Evolutionary conservation across 2,329 filamentous ascomycete genomes (phyloP).

Genomic region (Fonsecaea monophora): DNA sequence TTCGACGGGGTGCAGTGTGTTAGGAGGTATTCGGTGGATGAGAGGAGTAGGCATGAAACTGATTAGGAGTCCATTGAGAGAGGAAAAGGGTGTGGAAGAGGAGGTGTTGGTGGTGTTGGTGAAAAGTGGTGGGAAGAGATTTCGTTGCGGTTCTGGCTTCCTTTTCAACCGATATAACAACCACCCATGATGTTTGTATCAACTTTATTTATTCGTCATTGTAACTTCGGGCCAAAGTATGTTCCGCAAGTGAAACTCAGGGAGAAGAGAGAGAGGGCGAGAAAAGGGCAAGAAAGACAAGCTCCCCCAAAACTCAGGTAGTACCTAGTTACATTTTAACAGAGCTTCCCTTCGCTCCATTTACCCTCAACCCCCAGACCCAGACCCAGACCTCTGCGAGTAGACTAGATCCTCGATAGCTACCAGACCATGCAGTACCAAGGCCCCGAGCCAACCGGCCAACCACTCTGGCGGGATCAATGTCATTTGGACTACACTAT

Average conservation of each 20-base stretch:
- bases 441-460: slow-evolving; percentile 17
- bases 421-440: neutral
- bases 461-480: slow-evolving; percentile 14
- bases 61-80: slow-evolving; percentile 8
- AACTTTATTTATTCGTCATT: no score
- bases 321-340: no score
- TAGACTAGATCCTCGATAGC: no score
- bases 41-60: slow-evolving; percentile 14
- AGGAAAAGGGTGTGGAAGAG: neutral
- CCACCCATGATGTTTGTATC: no score
- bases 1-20: neutral
- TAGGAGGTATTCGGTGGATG: neutral
- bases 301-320: no score
- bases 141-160: neutral
- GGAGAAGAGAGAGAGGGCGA: no score
- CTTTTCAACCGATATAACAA: neutral
- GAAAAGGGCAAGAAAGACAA: no score
- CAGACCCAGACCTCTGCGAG: no score
- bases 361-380: no score
- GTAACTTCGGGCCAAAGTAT: no score
- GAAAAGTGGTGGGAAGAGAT: neutral
- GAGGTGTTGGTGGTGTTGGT: neutral
- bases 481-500: slow-evolving; percentile 1
- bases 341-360: no score
- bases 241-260: no score